These are phyloP conservation scores for Sporothrix luriei DNA, from an alignment of 2,329 filamentous ascomycete species.

Conservation along the genomic window DNA sequence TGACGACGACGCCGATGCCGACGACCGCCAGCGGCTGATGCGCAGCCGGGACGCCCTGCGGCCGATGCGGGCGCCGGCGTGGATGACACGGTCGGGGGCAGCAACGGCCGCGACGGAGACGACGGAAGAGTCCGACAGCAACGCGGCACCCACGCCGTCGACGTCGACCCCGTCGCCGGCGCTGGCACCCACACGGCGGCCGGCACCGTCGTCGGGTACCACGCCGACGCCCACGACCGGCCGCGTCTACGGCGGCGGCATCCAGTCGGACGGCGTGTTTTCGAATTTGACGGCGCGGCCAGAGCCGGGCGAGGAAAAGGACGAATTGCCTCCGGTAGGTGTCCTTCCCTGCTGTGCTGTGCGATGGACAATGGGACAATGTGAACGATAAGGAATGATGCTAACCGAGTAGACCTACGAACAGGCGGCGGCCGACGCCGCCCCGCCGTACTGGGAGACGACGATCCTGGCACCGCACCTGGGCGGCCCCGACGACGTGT, in stretches of 20 bases:
- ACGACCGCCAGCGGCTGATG: conserved; percentile 86
- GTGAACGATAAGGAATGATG: background rate
- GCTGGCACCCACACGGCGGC: background rate
- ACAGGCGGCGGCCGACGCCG: conserved; percentile 93
- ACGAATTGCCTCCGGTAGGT: conserved; percentile 91
- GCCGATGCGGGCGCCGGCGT: conserved; percentile 32
- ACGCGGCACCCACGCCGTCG: background rate
- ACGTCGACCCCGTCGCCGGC: conserved; percentile 9
- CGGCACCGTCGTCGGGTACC: conserved; percentile 37
- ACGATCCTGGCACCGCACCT: conserved; percentile 93
- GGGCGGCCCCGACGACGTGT: conserved; percentile 90
- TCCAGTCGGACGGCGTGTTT: conserved; percentile 92
- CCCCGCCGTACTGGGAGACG: conserved; percentile 98
- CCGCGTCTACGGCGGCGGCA: conserved; percentile 69
- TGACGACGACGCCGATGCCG: conserved; percentile 73
- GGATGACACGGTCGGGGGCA: conserved; percentile 35
- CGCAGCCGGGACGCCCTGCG: conserved; percentile 55
- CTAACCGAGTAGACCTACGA: conserved; percentile 74
- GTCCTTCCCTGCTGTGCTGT: background rate
- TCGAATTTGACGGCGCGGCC: conserved; percentile 93
- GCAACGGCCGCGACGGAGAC: background rate
- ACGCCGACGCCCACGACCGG: conserved; percentile 40
- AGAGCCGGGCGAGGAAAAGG: conserved; percentile 73
- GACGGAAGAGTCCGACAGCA: background rate
- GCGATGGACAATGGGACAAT: too few relatives aligned